phyloP scores from a whole-genome alignment of 2,329 filamentous ascomycete species.

The Diaporthe humulicola region DNA sequence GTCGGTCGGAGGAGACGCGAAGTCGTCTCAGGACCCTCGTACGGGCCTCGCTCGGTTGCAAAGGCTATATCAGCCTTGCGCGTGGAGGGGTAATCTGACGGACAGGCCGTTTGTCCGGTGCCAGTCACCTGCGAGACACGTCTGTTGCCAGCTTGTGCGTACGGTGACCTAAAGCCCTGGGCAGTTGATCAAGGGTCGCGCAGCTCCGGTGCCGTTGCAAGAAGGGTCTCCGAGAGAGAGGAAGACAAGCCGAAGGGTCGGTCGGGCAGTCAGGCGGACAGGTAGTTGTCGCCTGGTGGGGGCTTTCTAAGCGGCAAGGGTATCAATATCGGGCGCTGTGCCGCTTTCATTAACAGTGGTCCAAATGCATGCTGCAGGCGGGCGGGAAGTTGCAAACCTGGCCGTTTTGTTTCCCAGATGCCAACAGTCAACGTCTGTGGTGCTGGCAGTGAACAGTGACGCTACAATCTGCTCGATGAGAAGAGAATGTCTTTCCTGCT shows the following conservation, averaged over 20 bases:
- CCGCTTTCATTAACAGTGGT: constrained; percentile 21
- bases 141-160: background rate
- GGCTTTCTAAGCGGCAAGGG: constrained; percentile 26
- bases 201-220: constrained; percentile 14
- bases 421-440: too few relatives aligned
- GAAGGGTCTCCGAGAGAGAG: background rate
- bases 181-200: background rate
- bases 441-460: background rate
- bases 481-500: background rate
- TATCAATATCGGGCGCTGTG: constrained; percentile 27
- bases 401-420: background rate
- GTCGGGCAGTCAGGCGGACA: constrained; percentile 12
- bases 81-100: constrained; percentile 29
- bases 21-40: constrained; percentile 19
- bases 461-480: constrained; percentile 4
- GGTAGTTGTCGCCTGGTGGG: constrained; percentile 28
- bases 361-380: background rate
- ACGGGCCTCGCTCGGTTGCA: constrained; percentile 11
- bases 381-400: constrained; percentile 12
- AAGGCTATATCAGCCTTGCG: constrained; percentile 25
- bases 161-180: background rate
- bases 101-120: background rate
- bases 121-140: constrained; percentile 11
- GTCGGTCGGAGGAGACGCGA: background rate
- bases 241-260: background rate